A percentile compares a stretch with the other conserved stretches of the same genome.
Conservation (phyloP, 805 yeast species). For the Pichia paraexigua region DNA sequence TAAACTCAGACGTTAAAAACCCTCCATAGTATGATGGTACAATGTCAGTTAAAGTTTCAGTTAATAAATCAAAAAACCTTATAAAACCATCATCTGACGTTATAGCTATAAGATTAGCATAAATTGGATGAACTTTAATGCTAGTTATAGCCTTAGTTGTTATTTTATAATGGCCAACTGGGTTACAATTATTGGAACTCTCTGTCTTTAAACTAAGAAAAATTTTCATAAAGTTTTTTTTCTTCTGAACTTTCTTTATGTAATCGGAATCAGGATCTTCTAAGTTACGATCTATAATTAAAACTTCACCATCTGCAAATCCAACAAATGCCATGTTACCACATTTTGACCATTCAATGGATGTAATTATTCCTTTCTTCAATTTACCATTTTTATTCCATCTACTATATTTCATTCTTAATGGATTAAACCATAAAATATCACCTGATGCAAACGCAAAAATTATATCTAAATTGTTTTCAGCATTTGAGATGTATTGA, state of each 20-base stretch:
- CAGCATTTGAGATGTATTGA: constrained; percentile 21
- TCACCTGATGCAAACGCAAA: constrained; percentile 66
- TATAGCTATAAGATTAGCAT: constrained; percentile 35
- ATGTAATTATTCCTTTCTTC: constrained; percentile 36
- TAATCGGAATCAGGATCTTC: constrained; percentile 36
- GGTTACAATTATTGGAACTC: constrained; percentile 21
- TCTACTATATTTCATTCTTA: constrained; percentile 39
- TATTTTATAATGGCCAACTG: constrained; percentile 57
- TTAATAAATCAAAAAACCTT: constrained; percentile 44
- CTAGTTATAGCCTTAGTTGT: constrained; percentile 51
- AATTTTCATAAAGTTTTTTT: constrained; percentile 29
- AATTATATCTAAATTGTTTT: constrained; percentile 40
- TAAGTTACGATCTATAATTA: constrained; percentile 41
- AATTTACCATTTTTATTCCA: constrained; percentile 43
- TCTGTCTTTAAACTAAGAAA: constrained; percentile 12
- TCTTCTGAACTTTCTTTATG: constrained; percentile 17
- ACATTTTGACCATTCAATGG: constrained; percentile 39
- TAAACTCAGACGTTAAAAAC: constrained; percentile 39
- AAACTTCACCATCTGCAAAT: constrained; percentile 54
- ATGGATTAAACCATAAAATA: constrained; percentile 51
- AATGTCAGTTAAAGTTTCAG: constrained; percentile 41
- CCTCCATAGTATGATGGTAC: constrained; percentile 64
- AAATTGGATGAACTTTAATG: constrained; percentile 35
- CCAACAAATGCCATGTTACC: constrained; percentile 49
- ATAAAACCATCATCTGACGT: constrained; percentile 61